Conservation (phyloP, 257 asterid species). For the Ophiorrhiza pumila region DNA sequence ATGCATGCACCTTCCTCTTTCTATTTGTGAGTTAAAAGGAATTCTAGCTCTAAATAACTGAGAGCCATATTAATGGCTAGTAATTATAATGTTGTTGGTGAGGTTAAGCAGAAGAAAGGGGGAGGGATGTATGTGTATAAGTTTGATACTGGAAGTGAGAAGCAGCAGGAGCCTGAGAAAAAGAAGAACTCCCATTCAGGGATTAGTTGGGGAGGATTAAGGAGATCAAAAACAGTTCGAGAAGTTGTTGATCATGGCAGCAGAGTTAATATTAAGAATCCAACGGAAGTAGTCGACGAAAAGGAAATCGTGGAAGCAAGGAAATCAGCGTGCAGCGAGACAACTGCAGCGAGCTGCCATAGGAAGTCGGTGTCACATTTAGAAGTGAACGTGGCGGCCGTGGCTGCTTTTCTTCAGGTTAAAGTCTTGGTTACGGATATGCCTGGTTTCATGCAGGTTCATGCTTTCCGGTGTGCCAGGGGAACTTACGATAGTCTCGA, state of each 20-base stretch:
- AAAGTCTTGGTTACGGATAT: slow-evolving; percentile 62
- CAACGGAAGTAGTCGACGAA: background rate
- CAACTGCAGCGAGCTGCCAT: background rate
- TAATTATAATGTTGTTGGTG: background rate
- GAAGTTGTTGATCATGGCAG: slow-evolving; percentile 24
- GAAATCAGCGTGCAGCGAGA: slow-evolving; percentile 31
- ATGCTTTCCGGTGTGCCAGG: slow-evolving; percentile 67
- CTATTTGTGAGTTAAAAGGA: no score
- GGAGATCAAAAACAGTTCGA: slow-evolving; percentile 52
- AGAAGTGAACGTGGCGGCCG: slow-evolving; percentile 42
- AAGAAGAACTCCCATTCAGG: slow-evolving; percentile 16
- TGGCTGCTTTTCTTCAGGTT: slow-evolving; percentile 46
- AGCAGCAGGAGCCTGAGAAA: slow-evolving; percentile 21
- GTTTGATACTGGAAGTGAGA: slow-evolving; percentile 25
- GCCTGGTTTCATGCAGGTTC: slow-evolving; percentile 75
- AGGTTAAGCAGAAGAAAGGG: slow-evolving; percentile 37
- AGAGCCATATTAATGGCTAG: slow-evolving; percentile 28
- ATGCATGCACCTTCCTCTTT: background rate
- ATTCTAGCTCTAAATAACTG: background rate
- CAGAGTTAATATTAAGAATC: slow-evolving; percentile 4
- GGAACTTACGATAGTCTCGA: slow-evolving; percentile 50
- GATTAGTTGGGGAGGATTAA: slow-evolving; percentile 44
- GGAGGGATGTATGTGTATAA: slow-evolving; percentile 49
- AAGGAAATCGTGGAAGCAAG: slow-evolving; percentile 23
- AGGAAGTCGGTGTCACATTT: slow-evolving; percentile 44